Evolutionary conservation across 1,139 yeast genomes (phyloP).

Genomic region (Kurtzmaniella quercitrusa): DNA sequence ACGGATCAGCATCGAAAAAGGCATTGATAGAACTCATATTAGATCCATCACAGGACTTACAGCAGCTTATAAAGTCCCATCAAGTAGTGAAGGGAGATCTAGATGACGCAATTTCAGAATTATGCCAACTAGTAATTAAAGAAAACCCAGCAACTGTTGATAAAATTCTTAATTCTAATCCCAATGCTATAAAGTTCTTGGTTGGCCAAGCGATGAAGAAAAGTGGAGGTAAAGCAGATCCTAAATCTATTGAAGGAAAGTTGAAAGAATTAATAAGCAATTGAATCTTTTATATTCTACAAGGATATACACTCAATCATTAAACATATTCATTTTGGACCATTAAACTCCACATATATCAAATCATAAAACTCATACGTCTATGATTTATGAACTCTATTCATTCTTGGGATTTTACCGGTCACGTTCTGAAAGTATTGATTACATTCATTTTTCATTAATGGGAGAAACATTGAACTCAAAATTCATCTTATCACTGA

Average conservation of each 20-base stretch:
- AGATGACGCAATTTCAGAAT: slow-evolving; percentile 40
- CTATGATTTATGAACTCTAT: too few relatives aligned
- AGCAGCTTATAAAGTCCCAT: slow-evolving; percentile 44
- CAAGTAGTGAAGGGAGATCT: slow-evolving; percentile 28
- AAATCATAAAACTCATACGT: too few relatives aligned
- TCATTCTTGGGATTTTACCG: background rate
- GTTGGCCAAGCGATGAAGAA: slow-evolving; percentile 83
- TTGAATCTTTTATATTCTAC: background rate
- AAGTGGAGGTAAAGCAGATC: slow-evolving; percentile 63
- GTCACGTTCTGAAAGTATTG: too few relatives aligned
- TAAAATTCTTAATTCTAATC: slow-evolving; percentile 55
- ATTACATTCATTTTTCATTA: background rate
- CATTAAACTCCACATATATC: too few relatives aligned
- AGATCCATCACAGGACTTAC: slow-evolving; percentile 36
- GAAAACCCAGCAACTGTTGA: slow-evolving; percentile 55
- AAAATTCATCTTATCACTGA: background rate
- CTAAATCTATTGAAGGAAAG: slow-evolving; percentile 42
- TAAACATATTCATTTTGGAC: too few relatives aligned
- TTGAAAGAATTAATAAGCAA: slow-evolving; percentile 24
- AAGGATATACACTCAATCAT: too few relatives aligned
- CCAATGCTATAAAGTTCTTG: slow-evolving; percentile 64
- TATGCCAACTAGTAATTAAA: slow-evolving; percentile 51
- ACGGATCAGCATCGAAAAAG: slow-evolving; percentile 37
- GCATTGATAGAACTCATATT: slow-evolving; percentile 28
- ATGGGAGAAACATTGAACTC: background rate